A percentile compares a stretch with the other conserved stretches of the same genome.
phyloP scores from a whole-genome alignment of 1,284 basidiomycete genomes.

The Rhizoctonia solani region DNA sequence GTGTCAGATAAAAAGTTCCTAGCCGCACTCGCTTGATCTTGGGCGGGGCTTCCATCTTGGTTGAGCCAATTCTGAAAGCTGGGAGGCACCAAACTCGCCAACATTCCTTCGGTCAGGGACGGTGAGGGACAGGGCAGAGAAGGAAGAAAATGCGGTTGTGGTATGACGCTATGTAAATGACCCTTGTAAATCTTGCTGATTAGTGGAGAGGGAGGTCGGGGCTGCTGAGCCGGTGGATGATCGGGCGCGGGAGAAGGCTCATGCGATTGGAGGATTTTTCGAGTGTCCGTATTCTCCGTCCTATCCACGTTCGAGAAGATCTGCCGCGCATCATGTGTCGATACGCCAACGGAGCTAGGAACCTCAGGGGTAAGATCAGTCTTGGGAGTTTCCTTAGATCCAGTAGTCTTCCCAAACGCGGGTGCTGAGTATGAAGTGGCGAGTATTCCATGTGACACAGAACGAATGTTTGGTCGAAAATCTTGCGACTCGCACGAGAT shows the following conservation, averaged over 20 bases:
- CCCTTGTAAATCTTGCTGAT: conserved; percentile 30
- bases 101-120: conserved; percentile 33
- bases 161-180: conserved; percentile 9
- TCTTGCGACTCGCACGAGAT: conserved; percentile 25
- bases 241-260: neutral
- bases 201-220: neutral
- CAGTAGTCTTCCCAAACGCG: neutral
- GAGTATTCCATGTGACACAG: neutral
- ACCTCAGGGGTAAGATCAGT: neutral
- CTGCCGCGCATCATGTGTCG: neutral
- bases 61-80: conserved; percentile 18
- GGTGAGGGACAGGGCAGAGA: conserved; percentile 19
- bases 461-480: neutral
- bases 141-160: conserved; percentile 27
- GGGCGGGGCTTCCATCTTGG: conserved; percentile 7
- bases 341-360: conserved; percentile 16
- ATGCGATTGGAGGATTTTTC: neutral
- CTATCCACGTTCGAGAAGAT: neutral
- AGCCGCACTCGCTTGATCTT: neutral
- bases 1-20: conserved; percentile 2
- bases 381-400: neutral
- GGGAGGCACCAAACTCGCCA: conserved; percentile 5
- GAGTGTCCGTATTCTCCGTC: neutral
- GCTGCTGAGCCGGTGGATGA: neutral
- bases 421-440: neutral